phyloP scores from a whole-genome alignment of 176 grass and related monocot species.

The Alloteropsis semialata region DNA sequence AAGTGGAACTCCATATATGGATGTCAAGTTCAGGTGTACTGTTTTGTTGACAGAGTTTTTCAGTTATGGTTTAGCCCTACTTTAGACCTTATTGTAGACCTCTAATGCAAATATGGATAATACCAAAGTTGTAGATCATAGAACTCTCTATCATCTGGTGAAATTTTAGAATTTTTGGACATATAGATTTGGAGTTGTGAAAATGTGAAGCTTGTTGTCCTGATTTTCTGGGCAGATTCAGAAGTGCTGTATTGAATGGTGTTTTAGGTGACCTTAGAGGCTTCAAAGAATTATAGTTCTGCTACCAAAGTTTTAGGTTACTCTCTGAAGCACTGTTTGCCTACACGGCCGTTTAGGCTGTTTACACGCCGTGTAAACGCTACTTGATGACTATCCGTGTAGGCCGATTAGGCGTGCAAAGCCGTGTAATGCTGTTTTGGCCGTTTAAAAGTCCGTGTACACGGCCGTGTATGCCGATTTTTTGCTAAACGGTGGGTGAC shows the following conservation, averaged over 20 bases:
- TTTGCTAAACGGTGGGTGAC: too few species aligned
- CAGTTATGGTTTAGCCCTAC: not conserved
- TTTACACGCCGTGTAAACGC: too few species aligned
- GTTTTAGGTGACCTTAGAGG: not conserved
- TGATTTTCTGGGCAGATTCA: too few species aligned
- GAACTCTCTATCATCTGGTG: not conserved
- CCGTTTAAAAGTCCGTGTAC: too few species aligned
- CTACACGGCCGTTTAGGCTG: too few species aligned
- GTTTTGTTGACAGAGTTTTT: not conserved
- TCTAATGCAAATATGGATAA: not conserved
- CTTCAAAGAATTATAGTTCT: too few species aligned
- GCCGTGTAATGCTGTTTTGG: too few species aligned
- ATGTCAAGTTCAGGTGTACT: too few species aligned
- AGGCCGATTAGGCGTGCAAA: too few species aligned
- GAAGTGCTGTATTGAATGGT: not conserved
- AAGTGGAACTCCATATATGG: too few species aligned
- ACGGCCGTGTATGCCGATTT: too few species aligned
- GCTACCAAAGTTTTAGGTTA: not conserved
- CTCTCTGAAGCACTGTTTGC: not conserved
- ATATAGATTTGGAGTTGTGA: not conserved
- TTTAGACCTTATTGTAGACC: not conserved
- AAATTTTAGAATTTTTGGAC: not conserved
- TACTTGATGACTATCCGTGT: too few species aligned
- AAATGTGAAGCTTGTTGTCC: not conserved
- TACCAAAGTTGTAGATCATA: not conserved